Conservation (phyloP, 768 basidiomycete species). For the Crepidotus variabilis region DNA sequence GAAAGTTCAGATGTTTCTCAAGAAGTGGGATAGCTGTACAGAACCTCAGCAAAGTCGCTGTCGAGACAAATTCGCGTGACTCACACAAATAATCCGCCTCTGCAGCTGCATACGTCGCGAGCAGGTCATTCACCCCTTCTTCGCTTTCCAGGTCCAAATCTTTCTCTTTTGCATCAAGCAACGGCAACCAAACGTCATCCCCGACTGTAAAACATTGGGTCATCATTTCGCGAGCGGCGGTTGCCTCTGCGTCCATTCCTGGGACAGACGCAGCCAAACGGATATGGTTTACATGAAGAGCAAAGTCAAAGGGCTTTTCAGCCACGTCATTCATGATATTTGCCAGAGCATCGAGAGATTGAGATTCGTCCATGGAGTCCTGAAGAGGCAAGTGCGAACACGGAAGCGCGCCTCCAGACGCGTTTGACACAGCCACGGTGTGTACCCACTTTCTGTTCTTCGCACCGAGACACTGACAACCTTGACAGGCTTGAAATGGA, state of each 20-base stretch:
- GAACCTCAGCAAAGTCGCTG: conserved; percentile 11
- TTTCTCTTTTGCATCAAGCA: conserved; percentile 54
- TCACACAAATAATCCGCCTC: conserved; percentile 78
- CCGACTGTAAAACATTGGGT: conserved; percentile 58
- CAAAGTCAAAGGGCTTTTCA: conserved; percentile 55
- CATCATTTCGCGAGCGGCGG: conserved; percentile 64
- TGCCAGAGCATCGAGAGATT: conserved; percentile 61
- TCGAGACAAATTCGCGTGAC: conserved; percentile 23
- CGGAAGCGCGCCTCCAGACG: background rate
- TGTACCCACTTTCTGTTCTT: background rate
- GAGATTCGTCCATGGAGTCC: conserved; percentile 39
- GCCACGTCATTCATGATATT: conserved; percentile 56
- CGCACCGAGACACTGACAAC: background rate
- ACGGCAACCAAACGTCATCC: conserved; percentile 72
- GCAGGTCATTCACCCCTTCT: conserved; percentile 49
- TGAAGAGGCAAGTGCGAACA: background rate
- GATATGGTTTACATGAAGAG: conserved; percentile 66
- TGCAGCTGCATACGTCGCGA: conserved; percentile 62
- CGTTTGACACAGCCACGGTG: background rate
- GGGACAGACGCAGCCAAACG: conserved; percentile 50
- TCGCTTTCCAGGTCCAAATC: conserved; percentile 47
- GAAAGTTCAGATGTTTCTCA: conserved; percentile 61
- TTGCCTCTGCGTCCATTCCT: conserved; percentile 55
- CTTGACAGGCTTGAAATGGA: background rate
- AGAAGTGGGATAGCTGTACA: conserved; percentile 69